phyloP scores from a whole-genome alignment of 352 stramenopile species.

The Globisporangium lucens region DNA sequence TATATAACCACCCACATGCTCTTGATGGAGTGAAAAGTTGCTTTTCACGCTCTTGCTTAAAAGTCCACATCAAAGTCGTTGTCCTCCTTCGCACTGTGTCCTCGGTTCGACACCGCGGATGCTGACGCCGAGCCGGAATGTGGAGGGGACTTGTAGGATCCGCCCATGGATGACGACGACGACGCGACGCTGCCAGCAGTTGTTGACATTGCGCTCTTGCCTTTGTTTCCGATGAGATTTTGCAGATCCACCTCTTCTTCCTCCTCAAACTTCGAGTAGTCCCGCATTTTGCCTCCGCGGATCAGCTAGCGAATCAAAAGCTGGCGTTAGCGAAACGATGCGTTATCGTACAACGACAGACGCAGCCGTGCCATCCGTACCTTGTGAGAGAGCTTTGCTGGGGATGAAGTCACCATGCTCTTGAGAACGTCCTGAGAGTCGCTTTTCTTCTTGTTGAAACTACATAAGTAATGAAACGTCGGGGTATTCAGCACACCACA shows the following conservation, averaged over 20 bases:
- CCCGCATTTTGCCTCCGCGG: slow-evolving; percentile 66
- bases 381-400: slow-evolving; percentile 63
- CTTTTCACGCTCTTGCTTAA: slow-evolving; percentile 10
- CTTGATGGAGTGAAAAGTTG: too few species aligned
- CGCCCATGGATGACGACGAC: neutral
- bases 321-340: neutral
- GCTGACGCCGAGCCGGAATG: neutral
- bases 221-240: slow-evolving; percentile 60
- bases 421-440: slow-evolving; percentile 49
- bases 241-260: slow-evolving; percentile 74
- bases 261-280: slow-evolving; percentile 81
- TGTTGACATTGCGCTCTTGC: slow-evolving; percentile 1
- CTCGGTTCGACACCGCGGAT: neutral
- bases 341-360: neutral
- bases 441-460: slow-evolving; percentile 54
- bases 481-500: neutral
- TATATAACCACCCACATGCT: too few species aligned
- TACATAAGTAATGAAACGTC: slow-evolving; percentile 15
- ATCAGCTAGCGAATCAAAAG: slow-evolving; percentile 37
- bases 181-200: slow-evolving; percentile 10
- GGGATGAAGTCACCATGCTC: slow-evolving; percentile 54
- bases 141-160: neutral
- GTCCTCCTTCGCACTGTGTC: slow-evolving; percentile 24
- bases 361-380: slow-evolving; percentile 9
- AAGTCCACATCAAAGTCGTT: slow-evolving; percentile 71